Conservation (phyloP, 129 eudicot genomes). For the Pittosporum tobira region DNA sequence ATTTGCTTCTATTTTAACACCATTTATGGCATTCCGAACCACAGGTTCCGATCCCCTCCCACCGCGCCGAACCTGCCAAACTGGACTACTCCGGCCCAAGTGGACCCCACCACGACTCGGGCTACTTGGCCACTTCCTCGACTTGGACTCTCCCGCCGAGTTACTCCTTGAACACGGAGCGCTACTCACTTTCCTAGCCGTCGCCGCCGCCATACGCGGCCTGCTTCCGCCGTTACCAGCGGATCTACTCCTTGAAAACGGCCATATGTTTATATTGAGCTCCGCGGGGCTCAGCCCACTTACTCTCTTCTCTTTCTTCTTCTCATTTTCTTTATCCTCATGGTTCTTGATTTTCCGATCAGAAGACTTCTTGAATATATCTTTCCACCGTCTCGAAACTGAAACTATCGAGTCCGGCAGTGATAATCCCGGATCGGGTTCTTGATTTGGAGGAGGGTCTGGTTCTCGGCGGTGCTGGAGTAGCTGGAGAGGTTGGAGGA, state of each 20-base stretch:
- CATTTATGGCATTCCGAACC: conserved; percentile 19
- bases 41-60: conserved; percentile 23
- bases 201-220: conserved; percentile 29
- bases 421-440: conserved; percentile 5
- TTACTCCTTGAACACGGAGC: conserved; percentile 97
- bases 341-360: conserved; percentile 2
- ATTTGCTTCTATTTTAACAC: conserved; percentile 20
- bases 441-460: not conserved
- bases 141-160: conserved; percentile 83
- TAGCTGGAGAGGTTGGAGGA: conserved; percentile 54
- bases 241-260: conserved; percentile 82
- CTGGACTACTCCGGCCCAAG: conserved; percentile 79
- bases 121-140: conserved; percentile 62
- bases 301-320: conserved; percentile 27
- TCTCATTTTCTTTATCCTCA: conserved; percentile 21
- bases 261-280: conserved; percentile 89
- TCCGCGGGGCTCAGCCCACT: conserved; percentile 46
- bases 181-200: conserved; percentile 68
- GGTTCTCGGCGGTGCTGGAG: conserved; percentile 23
- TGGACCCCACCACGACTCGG: conserved; percentile 81
- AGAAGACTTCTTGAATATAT: conserved; percentile 49
- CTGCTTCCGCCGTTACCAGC: conserved; percentile 57
- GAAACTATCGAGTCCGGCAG: conserved; percentile 12
- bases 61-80: conserved; percentile 66
- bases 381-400: conserved; percentile 68